Conservation (phyloP, 306 rosid genomes). For the Sicyos baderoa region DNA sequence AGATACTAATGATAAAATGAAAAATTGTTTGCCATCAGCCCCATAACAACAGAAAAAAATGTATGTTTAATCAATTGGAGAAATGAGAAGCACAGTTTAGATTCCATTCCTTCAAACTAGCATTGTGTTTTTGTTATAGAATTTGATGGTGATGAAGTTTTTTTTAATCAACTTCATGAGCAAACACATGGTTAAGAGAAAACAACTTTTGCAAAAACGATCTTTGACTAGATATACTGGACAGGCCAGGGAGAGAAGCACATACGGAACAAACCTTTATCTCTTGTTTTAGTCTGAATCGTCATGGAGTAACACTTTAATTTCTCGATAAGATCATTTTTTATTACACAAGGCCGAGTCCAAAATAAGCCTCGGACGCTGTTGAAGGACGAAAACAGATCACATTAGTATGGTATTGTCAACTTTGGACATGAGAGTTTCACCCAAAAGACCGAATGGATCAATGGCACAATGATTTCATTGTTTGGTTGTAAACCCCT, state of each 20-base stretch:
- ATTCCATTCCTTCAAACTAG: not conserved
- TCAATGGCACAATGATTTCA: no score
- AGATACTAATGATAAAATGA: slow-evolving; percentile 50
- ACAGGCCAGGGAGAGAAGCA: not conserved
- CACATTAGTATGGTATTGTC: no score
- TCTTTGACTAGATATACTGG: not conserved
- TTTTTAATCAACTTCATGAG: not conserved
- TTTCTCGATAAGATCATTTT: not conserved
- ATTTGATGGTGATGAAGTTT: not conserved
- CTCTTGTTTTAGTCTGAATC: not conserved
- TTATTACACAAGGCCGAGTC: no score
- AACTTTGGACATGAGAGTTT: no score
- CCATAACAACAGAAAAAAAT: not conserved
- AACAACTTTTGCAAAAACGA: not conserved
- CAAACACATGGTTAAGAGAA: no score
- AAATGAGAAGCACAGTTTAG: not conserved
- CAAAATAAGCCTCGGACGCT: no score
- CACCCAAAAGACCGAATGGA: no score
- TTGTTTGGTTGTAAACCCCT: no score
- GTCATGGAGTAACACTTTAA: not conserved
- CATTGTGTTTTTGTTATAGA: not conserved
- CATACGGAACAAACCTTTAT: not conserved
- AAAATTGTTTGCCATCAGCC: not conserved
- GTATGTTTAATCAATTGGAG: not conserved
- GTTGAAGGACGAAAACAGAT: no score